Conservation (phyloP, 805 yeast genomes). For the Spathaspora girioi region DNA sequence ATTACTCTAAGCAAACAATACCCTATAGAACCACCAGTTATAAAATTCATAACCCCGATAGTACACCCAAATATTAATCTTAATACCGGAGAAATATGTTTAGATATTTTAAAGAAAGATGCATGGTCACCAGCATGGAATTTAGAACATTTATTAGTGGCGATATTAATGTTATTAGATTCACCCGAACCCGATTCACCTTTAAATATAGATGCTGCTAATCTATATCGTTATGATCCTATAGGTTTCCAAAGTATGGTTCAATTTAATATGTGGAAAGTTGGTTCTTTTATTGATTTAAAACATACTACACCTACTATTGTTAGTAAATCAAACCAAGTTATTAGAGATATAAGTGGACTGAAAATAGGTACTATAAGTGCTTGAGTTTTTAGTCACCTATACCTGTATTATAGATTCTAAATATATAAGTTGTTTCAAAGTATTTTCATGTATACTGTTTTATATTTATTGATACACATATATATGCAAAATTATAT, state of each 20-base stretch:
- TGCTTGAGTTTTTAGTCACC: not conserved
- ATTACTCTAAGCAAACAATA: conserved; percentile 46
- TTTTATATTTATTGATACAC: not conserved
- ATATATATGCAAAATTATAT: not conserved
- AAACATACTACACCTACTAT: conserved; percentile 3
- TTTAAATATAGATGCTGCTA: conserved; percentile 66
- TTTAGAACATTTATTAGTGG: conserved; percentile 49
- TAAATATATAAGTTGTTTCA: not conserved
- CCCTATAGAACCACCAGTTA: conserved; percentile 58
- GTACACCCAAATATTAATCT: conserved; percentile 39
- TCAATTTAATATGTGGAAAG: conserved; percentile 39
- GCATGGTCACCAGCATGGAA: conserved; percentile 80
- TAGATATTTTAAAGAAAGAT: conserved; percentile 54
- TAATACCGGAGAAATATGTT: conserved; percentile 63
- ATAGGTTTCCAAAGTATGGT: conserved; percentile 37
- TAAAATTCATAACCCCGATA: conserved; percentile 44
- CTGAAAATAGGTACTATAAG: not conserved
- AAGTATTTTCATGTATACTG: not conserved
- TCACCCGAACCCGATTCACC: conserved; percentile 75
- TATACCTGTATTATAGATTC: not conserved
- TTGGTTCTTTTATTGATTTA: conserved; percentile 18
- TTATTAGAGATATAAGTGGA: conserved; percentile 8
- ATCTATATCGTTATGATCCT: conserved; percentile 44
- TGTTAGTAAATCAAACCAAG: conserved; percentile 1
- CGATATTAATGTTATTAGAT: conserved; percentile 52